phyloP scores from a whole-genome alignment of 2,329 filamentous ascomycete species.

The Phialophora expanda region DNA sequence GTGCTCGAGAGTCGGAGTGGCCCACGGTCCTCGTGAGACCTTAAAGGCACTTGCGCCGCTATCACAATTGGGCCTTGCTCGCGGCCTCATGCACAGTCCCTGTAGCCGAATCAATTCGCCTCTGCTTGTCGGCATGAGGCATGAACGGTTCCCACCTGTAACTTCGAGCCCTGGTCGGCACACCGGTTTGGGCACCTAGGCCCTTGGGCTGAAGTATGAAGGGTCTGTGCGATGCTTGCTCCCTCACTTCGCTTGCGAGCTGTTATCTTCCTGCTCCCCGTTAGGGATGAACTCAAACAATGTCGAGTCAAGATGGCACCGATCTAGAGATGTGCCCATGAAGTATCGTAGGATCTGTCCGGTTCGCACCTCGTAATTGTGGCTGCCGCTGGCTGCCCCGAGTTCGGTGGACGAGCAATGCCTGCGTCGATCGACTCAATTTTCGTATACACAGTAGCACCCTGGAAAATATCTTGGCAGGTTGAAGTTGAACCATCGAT shows the following conservation, averaged over 20 bases:
- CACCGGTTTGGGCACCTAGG: background rate
- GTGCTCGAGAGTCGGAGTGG: background rate
- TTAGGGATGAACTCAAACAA: background rate
- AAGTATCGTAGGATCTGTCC: background rate
- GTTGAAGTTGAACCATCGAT: background rate
- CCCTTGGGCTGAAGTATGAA: background rate
- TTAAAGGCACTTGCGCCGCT: background rate
- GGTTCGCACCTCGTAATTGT: background rate
- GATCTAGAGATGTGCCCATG: background rate
- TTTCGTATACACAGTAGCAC: background rate
- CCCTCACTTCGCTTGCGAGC: background rate
- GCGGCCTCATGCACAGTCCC: background rate
- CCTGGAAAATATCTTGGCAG: background rate
- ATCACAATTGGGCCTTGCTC: constrained; percentile 1
- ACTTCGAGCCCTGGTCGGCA: constrained; percentile 6
- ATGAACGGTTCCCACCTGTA: constrained; percentile 33
- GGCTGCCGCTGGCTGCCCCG: background rate
- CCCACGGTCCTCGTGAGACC: background rate
- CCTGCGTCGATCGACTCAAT: background rate
- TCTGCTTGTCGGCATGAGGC: constrained; percentile 26
- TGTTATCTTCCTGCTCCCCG: background rate
- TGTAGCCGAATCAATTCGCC: constrained; percentile 6
- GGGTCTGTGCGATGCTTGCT: background rate
- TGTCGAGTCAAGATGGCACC: background rate
- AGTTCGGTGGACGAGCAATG: background rate